Conservation (phyloP, 2,329 filamentous ascomycete species). For the Stachybotrys chartarum region DNA sequence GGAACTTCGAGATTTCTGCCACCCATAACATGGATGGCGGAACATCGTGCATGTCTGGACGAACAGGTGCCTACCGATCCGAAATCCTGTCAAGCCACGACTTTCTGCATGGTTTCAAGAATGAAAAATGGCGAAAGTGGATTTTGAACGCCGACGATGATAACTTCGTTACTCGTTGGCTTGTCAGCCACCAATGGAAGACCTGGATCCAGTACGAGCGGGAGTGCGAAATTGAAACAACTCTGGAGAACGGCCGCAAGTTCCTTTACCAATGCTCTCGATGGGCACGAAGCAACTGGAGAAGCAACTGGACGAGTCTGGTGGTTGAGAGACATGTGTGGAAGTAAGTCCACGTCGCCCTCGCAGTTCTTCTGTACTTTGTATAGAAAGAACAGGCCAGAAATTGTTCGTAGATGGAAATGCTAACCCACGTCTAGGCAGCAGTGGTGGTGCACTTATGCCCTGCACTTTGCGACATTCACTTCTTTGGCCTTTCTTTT, state of each 20-base stretch:
- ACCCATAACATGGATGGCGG: constrained; percentile 93
- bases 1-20: constrained; percentile 95
- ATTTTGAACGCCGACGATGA: constrained; percentile 95
- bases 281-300: constrained; percentile 97
- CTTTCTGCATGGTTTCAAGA: constrained; percentile 84
- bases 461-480: constrained; percentile 85
- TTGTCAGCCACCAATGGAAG: constrained; percentile 87
- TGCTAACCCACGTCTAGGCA: constrained; percentile 45
- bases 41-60: constrained; percentile 92
- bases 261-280: constrained; percentile 90
- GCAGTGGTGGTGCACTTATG: constrained; percentile 90
- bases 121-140: constrained; percentile 82
- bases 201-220: constrained; percentile 92
- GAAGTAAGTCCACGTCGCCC: constrained; percentile 55
- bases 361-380: not conserved
- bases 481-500: constrained; percentile 78
- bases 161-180: constrained; percentile 96
- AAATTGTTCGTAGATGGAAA: not conserved
- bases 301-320: constrained; percentile 90
- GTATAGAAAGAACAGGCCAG: not conserved
- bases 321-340: constrained; percentile 77
- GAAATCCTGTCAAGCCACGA: constrained; percentile 78
- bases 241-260: constrained; percentile 79
- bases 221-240: constrained; percentile 88
- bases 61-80: constrained; percentile 86